phyloP scores from a whole-genome alignment of 108 stramenopile genomes.

The Fistulifera pelliculosa region DNA sequence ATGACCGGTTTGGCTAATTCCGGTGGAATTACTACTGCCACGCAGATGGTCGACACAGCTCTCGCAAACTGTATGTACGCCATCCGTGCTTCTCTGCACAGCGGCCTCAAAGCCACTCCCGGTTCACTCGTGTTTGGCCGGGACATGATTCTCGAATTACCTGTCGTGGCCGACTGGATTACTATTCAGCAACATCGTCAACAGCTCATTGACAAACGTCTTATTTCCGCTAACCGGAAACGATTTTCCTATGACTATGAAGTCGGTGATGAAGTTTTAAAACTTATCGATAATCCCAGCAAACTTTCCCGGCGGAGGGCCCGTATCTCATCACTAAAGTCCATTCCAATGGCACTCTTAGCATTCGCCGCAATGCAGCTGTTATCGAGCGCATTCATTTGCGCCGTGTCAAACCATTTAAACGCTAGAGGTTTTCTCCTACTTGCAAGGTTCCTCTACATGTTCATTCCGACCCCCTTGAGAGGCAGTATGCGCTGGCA shows the following conservation, averaged over 20 bases:
- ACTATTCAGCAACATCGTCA: constrained; percentile 5
- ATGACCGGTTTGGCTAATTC: constrained; percentile 8
- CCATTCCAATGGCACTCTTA: constrained; percentile 31
- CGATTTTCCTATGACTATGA: constrained; percentile 11
- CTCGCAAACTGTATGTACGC: constrained; percentile 19
- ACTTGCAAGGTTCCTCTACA: too few species aligned
- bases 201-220: constrained; percentile 8
- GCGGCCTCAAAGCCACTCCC: constrained; percentile 15
- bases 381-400: constrained; percentile 24
- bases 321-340: constrained; percentile 26
- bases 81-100: constrained; percentile 9
- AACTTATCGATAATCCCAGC: constrained; percentile 8
- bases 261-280: constrained; percentile 15
- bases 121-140: constrained; percentile 29
- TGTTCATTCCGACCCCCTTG: too few species aligned
- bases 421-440: constrained; percentile 2
- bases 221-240: constrained; percentile 7
- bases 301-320: constrained; percentile 25
- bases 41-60: constrained; percentile 9
- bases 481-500: too few species aligned
- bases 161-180: constrained; percentile 16
- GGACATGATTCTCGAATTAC: constrained; percentile 35
- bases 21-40: constrained; percentile 9
- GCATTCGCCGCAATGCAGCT: constrained; percentile 10
- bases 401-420: constrained; percentile 18